phyloP scores from a whole-genome alignment of 1,284 basidiomycete genomes.

The Coniferiporia sulphurascens region DNA sequence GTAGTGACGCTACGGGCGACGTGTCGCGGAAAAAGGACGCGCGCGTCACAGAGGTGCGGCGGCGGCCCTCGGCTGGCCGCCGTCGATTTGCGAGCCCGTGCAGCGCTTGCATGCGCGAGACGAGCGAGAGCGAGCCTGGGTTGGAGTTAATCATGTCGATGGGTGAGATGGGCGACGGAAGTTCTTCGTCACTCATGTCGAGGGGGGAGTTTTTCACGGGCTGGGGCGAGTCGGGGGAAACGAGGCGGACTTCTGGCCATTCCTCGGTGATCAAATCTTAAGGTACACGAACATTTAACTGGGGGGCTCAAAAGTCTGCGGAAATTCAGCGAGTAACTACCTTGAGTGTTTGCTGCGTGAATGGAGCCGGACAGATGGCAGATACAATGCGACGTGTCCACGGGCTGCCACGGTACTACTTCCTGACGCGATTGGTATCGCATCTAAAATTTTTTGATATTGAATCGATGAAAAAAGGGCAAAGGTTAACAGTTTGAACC shows the following conservation, averaged over 20 bases:
- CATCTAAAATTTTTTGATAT: conserved; percentile 6
- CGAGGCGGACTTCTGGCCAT: conserved; percentile 14
- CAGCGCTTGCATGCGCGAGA: conserved; percentile 18
- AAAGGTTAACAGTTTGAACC: neutral
- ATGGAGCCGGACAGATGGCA: conserved; percentile 17
- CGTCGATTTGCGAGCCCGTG: conserved; percentile 17
- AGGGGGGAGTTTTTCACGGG: neutral
- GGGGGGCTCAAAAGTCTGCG: neutral
- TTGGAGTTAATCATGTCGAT: conserved; percentile 16
- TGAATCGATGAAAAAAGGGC: neutral
- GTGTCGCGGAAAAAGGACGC: conserved; percentile 15
- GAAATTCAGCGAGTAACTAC: neutral
- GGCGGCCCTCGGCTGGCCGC: conserved; percentile 8
- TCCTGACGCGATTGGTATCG: conserved; percentile 15
- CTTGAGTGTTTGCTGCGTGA: neutral
- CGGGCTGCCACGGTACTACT: conserved; percentile 17
- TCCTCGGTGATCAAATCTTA: conserved; percentile 3
- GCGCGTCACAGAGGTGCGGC: conserved; percentile 5
- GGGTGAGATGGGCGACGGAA: conserved; percentile 9
- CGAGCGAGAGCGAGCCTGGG: conserved; percentile 15
- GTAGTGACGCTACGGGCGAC: conserved; percentile 10
- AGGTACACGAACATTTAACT: neutral
- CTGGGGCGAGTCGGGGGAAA: neutral
- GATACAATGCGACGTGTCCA: conserved; percentile 13
- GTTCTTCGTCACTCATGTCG: conserved; percentile 9